Conservation (phyloP, 371 early-diverging fungal species). For the Saksenaea oblongispora region DNA sequence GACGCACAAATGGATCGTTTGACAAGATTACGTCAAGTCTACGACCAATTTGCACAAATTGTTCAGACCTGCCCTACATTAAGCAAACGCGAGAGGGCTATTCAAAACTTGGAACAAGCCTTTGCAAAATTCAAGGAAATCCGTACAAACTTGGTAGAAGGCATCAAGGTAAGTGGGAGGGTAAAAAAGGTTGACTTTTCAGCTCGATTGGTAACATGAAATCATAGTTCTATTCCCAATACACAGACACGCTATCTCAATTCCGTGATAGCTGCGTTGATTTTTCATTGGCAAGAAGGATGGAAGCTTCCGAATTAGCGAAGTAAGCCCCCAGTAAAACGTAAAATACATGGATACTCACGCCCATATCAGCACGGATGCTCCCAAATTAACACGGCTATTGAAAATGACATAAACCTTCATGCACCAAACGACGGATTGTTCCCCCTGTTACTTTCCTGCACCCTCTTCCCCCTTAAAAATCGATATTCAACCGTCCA, state of each 20-base stretch:
- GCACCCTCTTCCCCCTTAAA: conserved; percentile 3
- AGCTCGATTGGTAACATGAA: conserved; percentile 1
- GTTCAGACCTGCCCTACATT: conserved; percentile 51
- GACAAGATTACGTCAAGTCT: conserved; percentile 53
- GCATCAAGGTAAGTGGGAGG: conserved; percentile 44
- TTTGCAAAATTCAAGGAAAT: conserved; percentile 70
- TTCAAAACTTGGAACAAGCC: conserved; percentile 69
- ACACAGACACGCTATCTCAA: conserved; percentile 61
- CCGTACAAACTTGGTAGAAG: conserved; percentile 69
- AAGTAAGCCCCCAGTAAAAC: conserved; percentile 22
- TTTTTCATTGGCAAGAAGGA: conserved; percentile 67
- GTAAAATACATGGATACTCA: too few relatives aligned
- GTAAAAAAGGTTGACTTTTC: neutral
- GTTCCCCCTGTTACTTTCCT: neutral
- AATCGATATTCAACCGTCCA: too few relatives aligned
- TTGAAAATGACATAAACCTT: neutral
- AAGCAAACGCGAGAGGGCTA: conserved; percentile 63
- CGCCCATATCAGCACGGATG: neutral
- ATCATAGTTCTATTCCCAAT: conserved; percentile 70
- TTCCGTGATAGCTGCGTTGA: conserved; percentile 67
- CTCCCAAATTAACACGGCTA: conserved; percentile 3
- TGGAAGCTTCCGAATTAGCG: conserved; percentile 66
- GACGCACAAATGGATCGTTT: conserved; percentile 61
- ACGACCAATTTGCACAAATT: conserved; percentile 62
- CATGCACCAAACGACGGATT: neutral